Conservation (phyloP, 306 rosid genomes). For the Rosa multiflora region DNA sequence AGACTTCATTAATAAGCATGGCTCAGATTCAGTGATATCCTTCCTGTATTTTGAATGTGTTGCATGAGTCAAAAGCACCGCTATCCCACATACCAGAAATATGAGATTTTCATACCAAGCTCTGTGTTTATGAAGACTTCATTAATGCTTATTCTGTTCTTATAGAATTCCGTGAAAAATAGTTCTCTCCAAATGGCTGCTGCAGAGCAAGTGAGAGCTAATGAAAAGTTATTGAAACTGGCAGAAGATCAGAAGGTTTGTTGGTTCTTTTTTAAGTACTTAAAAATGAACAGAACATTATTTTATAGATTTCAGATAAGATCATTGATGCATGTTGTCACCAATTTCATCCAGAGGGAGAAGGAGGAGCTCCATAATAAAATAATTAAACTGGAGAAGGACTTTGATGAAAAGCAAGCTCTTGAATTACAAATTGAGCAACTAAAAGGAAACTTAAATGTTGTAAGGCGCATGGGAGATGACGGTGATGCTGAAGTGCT, state of each 20-base stretch:
- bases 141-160: slow-evolving; percentile 26
- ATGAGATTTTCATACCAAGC: background rate
- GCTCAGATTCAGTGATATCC: background rate
- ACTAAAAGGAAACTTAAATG: slow-evolving; percentile 72
- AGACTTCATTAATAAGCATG: background rate
- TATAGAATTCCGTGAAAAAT: slow-evolving; percentile 61
- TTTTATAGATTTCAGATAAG: slow-evolving; percentile 27
- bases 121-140: background rate
- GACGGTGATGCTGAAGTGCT: slow-evolving; percentile 82
- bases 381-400: slow-evolving; percentile 73
- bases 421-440: slow-evolving; percentile 91
- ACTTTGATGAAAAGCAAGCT: slow-evolving; percentile 78
- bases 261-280: slow-evolving; percentile 28
- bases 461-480: slow-evolving; percentile 75
- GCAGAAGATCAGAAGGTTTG: slow-evolving; percentile 95
- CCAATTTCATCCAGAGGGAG: slow-evolving; percentile 67
- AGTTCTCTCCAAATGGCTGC: slow-evolving; percentile 83
- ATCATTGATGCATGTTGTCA: slow-evolving; percentile 31
- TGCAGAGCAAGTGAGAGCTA: slow-evolving; percentile 76
- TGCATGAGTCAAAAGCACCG: slow-evolving; percentile 1
- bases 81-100: background rate
- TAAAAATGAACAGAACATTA: slow-evolving; percentile 25
- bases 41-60: background rate
- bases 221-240: slow-evolving; percentile 70
- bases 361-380: slow-evolving; percentile 75